Base-by-base conservation (phyloP, 352 stramenopile species). In the Phytophthora podocarpi region DNA sequence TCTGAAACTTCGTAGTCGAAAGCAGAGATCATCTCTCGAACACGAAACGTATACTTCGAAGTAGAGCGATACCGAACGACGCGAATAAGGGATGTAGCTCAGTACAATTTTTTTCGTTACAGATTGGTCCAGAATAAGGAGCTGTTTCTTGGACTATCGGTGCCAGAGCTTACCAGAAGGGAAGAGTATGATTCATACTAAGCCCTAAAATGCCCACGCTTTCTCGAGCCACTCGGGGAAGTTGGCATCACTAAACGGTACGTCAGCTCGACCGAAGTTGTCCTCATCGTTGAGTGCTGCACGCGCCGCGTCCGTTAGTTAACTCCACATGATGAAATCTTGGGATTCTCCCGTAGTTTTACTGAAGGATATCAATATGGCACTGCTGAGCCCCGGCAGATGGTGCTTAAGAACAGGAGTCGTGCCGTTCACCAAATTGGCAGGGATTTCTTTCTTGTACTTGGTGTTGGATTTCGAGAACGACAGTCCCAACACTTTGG, bases 181-280 rank as follows among this genome's bases (percentile, higher is more conserved):
- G n/a, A n/a, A n/a, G n/a, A n/a, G n/a, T n/a, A n/a, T n/a, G n/a
- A n/a, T n/a, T n/a, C n/a, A n/a, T n/a, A n/a, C n/a, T n/a, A n/a
- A n/a, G n/a, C n/a, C n/a, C 15, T 43, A 43, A 13, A 42, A 26
- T 16, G 37, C 2, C 37, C 37, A 45, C 20, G 37, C 37, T 8
- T 28, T 45, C 10, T 45, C 37, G 4, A 45, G 11, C 35, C 35
- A 41, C 24, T 47, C 24, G 23, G 23, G 9, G 15, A 67, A 66
- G 35, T 61, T 60, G 18, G 32, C 41, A 28, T 70, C 55, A 18
- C 57, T 66, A n/a, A n/a, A n/a, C n/a, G n/a, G n/a, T n/a, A n/a
- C 55, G 13, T 24, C 12, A 27, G 50, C 27, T 52, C 23, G 62
- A 34, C n/a, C 55, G 42, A 49, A 71, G 65, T 24, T 41, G 26